Conservation (phyloP, 148 eudicot species). For the Camellia japonica region DNA sequence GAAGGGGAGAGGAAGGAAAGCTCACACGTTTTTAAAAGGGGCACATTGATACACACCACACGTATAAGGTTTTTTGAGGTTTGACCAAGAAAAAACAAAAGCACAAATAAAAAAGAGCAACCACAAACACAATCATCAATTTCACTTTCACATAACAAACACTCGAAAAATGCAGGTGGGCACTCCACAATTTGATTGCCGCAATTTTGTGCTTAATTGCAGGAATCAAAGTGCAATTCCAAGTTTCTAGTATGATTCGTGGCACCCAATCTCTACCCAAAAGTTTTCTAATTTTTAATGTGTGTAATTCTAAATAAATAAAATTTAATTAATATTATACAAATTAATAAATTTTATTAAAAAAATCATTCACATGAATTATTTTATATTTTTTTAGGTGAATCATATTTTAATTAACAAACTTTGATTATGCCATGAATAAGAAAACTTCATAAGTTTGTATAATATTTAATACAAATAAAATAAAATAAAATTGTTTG, state of each 20-base stretch:
- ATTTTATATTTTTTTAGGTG: no score
- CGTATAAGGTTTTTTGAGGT: not conserved
- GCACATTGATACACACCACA: not conserved
- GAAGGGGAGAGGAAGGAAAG: not conserved
- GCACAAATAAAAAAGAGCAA: not conserved
- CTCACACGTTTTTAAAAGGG: not conserved
- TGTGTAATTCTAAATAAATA: no score
- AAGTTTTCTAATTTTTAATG: not conserved
- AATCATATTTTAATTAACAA: no score
- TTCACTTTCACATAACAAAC: no score
- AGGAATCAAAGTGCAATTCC: constrained; percentile 17
- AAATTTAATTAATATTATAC: no score
- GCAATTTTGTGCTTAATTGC: constrained; percentile 11
- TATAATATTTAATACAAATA: no score
- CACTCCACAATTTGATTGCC: not conserved
- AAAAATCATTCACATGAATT: no score
- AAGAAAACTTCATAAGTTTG: no score
- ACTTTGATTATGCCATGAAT: no score
- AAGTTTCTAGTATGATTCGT: constrained; percentile 3
- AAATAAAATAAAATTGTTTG: no score
- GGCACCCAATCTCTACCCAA: not conserved
- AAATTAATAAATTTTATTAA: no score
- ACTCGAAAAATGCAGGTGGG: no score
- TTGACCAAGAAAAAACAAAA: constrained; percentile 14
- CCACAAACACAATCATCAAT: not conserved